A percentile compares a stretch with the other conserved stretches of the same genome.
These are phyloP conservation scores for Cytospora paraplurivora DNA, from an alignment of 2,329 filamentous ascomycete species.

Conservation along the genomic window DNA sequence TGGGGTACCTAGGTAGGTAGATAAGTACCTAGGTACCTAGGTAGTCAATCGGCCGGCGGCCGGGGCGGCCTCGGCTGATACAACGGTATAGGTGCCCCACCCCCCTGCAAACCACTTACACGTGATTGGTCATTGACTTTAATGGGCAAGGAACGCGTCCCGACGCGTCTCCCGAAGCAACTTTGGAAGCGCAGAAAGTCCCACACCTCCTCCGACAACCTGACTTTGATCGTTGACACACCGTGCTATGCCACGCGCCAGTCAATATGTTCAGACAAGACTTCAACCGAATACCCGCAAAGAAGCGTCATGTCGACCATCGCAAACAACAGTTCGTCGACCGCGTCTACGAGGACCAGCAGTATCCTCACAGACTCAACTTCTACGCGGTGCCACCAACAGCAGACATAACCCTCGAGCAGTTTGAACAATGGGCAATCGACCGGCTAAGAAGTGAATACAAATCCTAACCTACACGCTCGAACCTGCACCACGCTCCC, in stretches of 20 bases:
- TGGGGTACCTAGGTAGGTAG: no score
- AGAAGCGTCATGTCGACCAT: slow-evolving; percentile 75
- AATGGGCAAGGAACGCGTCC: slow-evolving; percentile 27
- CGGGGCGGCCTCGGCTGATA: neutral
- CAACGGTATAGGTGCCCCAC: neutral
- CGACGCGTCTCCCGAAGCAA: slow-evolving; percentile 32
- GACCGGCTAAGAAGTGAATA: slow-evolving; percentile 75
- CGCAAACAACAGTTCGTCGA: slow-evolving; percentile 86
- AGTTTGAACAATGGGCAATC: slow-evolving; percentile 99
- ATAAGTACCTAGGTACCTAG: no score
- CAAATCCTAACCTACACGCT: no score
- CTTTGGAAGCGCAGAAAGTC: slow-evolving; percentile 13
- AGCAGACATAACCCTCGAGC: slow-evolving; percentile 90
- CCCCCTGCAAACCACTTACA: neutral
- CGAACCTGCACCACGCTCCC: neutral
- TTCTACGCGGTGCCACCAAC: slow-evolving; percentile 89
- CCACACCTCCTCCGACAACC: slow-evolving; percentile 4
- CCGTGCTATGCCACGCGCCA: neutral
- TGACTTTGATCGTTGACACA: neutral
- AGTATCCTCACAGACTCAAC: slow-evolving; percentile 86
- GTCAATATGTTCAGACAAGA: slow-evolving; percentile 52
- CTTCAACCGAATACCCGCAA: slow-evolving; percentile 61
- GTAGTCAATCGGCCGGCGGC: no score
- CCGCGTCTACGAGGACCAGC: slow-evolving; percentile 72
- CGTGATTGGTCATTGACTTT: slow-evolving; percentile 29